Evolutionary conservation across 352 stramenopile genomes (phyloP).

Genomic region (Pythium insidiosum): DNA sequence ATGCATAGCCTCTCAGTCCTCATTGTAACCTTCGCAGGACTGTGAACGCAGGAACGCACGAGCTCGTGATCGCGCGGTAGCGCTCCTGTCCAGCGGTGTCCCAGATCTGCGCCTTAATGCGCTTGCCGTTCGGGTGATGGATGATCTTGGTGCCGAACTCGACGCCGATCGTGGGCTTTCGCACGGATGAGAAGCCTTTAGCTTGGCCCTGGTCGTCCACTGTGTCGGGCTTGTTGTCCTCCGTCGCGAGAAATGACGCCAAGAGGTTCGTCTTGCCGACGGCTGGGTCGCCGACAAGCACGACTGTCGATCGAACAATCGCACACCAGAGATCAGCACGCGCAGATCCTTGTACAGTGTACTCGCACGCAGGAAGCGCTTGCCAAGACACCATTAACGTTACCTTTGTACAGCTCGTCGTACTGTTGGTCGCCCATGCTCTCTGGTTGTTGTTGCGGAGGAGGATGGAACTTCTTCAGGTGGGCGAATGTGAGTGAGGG

Average conservation of each 20-base stretch:
- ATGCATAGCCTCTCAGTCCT: neutral
- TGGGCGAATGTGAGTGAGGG: too few species aligned
- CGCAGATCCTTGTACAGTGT: too few species aligned
- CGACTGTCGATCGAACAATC: conserved; percentile 24
- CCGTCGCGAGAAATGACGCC: conserved; percentile 52
- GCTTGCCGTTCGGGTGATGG: conserved; percentile 60
- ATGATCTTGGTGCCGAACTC: conserved; percentile 81
- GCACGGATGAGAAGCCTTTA: conserved; percentile 37
- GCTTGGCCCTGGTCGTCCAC: conserved; percentile 25
- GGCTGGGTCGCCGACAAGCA: conserved; percentile 72
- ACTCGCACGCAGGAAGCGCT: too few species aligned
- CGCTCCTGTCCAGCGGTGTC: conserved; percentile 74
- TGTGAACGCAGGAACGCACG: too few species aligned
- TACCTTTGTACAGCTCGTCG: conserved; percentile 78
- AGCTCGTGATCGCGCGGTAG: conserved; percentile 80
- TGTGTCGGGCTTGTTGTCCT: conserved; percentile 14
- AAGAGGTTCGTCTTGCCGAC: conserved; percentile 91
- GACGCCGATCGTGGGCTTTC: conserved; percentile 75
- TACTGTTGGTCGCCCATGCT: conserved; percentile 46
- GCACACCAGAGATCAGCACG: neutral
- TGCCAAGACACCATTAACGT: neutral
- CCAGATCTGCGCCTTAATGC: conserved; percentile 82
- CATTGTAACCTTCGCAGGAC: too few species aligned
- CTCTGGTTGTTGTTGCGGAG: neutral
- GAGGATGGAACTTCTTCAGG: too few species aligned